Evolutionary conservation across 768 basidiomycete species (phyloP).

Genomic region (Suillus tomentosus): DNA sequence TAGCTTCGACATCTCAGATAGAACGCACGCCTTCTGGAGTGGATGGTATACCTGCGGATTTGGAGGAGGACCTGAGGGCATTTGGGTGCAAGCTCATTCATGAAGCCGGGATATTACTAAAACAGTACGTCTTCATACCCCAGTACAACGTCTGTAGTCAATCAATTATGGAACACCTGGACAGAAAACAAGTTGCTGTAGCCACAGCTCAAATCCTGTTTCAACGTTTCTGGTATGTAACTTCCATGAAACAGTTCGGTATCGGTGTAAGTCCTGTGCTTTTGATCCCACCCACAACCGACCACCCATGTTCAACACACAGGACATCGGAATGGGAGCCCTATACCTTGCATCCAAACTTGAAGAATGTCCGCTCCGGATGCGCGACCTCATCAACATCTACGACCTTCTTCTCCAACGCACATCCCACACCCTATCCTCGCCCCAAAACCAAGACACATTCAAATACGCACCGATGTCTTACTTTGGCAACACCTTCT

Average conservation of each 20-base stretch:
- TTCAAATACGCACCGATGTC: constrained; percentile 85
- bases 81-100: constrained; percentile 95
- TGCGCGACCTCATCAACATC: constrained; percentile 93
- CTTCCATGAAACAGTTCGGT: constrained; percentile 92
- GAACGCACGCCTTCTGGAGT: constrained; percentile 75
- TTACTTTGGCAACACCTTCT: constrained; percentile 87
- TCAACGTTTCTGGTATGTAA: constrained; percentile 96
- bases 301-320: constrained; percentile 11
- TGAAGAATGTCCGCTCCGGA: constrained; percentile 88
- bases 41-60: constrained; percentile 77
- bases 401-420: constrained; percentile 89
- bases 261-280: constrained; percentile 67
- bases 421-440: constrained; percentile 50
- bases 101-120: constrained; percentile 88
- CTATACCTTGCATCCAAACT: constrained; percentile 88
- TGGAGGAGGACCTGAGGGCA: constrained; percentile 88
- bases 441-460: constrained; percentile 31
- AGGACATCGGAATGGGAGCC: constrained; percentile 92
- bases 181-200: constrained; percentile 93
- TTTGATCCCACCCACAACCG: constrained; percentile 7
- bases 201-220: constrained; percentile 96
- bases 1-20: constrained; percentile 81
- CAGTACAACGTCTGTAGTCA: not conserved
- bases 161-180: not conserved
- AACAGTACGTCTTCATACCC: constrained; percentile 61